These are phyloP conservation scores for Mitragyna speciosa DNA, from an alignment of 257 asterid genomes.

Conservation along the genomic window DNA sequence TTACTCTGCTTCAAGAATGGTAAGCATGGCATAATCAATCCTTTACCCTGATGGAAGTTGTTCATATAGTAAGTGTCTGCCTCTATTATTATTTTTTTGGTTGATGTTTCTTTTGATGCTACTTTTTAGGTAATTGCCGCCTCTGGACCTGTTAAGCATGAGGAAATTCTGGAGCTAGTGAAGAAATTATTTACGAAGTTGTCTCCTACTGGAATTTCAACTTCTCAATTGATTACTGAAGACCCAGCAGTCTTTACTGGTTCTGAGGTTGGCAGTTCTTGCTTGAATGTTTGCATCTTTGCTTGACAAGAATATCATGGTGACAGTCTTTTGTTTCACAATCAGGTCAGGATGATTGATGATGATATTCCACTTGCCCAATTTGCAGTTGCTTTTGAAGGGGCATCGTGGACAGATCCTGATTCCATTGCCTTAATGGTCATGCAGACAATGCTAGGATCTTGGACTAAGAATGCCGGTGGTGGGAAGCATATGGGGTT, in stretches of 20 bases:
- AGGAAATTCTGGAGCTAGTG: constrained; percentile 75
- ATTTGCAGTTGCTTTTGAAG: constrained; percentile 87
- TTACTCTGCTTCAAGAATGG: constrained; percentile 79
- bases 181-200: constrained; percentile 61
- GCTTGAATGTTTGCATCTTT: constrained; percentile 16
- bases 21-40: constrained; percentile 21
- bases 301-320: neutral
- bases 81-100: neutral
- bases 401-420: constrained; percentile 92
- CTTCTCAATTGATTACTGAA: constrained; percentile 62
- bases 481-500: constrained; percentile 93
- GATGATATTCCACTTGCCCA: constrained; percentile 79
- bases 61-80: constrained; percentile 2
- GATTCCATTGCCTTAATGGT: constrained; percentile 86
- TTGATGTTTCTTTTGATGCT: constrained; percentile 11
- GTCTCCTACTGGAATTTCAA: constrained; percentile 54
- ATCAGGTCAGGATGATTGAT: constrained; percentile 72
- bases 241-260: constrained; percentile 85
- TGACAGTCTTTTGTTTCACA: constrained; percentile 16
- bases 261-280: constrained; percentile 62
- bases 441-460: constrained; percentile 79
- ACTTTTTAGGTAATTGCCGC: constrained; percentile 67
- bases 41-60: neutral
- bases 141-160: constrained; percentile 83
- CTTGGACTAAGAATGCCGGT: constrained; percentile 71